Evolutionary conservation across 2,329 filamentous ascomycete species (phyloP).

Genomic region (Cadophora gregata): DNA sequence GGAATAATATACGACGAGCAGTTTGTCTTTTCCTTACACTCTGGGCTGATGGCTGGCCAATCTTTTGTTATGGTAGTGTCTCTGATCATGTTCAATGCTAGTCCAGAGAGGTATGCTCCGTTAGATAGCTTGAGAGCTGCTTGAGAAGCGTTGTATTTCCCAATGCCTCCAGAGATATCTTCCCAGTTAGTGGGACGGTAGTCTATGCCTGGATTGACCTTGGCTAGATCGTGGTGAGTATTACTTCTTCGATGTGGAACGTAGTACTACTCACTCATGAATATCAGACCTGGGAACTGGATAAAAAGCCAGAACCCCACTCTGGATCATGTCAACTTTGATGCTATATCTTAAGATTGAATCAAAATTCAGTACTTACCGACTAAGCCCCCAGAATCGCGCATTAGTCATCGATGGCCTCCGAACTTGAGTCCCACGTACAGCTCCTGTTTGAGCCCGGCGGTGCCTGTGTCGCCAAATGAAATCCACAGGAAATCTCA

Average conservation of each 20-base stretch:
- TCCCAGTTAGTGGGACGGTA: background rate
- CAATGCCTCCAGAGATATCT: background rate
- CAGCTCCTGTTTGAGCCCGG: background rate
- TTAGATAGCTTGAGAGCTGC: background rate
- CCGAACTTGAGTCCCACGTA: background rate
- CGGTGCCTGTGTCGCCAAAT: background rate
- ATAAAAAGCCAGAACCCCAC: slow-evolving; percentile 6
- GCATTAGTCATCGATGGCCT: background rate
- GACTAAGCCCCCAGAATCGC: background rate
- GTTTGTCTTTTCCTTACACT: background rate
- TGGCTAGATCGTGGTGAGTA: background rate
- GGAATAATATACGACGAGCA: slow-evolving; percentile 1
- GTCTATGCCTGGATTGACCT: background rate
- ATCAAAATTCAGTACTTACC: background rate
- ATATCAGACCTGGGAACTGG: slow-evolving; percentile 9
- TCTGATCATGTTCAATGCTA: background rate
- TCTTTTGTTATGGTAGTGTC: background rate
- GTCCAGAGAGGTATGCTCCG: background rate
- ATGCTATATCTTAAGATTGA: background rate
- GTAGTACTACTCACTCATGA: background rate
- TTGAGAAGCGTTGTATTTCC: background rate
- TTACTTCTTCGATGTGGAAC: background rate
- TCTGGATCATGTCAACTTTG: background rate
- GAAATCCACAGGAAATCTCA: background rate
- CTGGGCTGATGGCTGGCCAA: background rate